Evolutionary conservation across 768 basidiomycete genomes (phyloP), one percentile per base, ranked within the genome.

Genomic region (Naganishia onofrii): DNA sequence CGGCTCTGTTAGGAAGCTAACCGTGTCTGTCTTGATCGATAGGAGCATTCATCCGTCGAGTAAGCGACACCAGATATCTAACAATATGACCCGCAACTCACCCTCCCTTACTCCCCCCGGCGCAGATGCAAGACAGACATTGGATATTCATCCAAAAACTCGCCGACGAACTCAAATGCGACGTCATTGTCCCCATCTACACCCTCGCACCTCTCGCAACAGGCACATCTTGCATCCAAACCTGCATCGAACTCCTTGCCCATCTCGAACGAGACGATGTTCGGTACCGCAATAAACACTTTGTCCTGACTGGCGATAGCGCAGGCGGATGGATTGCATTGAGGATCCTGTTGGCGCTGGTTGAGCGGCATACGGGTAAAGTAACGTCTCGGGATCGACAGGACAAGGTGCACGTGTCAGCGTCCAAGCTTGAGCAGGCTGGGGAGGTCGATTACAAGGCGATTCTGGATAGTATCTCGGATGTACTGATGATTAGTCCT

Each of bases 301-400:
- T 74, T 51, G 55, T 74, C 31, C 42, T 68, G 19, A 68, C 68
- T 67, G 74, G 74, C n/a, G 74, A 74, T 36, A 71, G 69, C 17
- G 71, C 74, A 2, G 74, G 74, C 21, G 74, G 74, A 2, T 74
- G 72, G 71, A 56, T 71, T 42, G 53, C 65, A 6, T 31, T 72
- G 17, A 28, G 70, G 32, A 17, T 72, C 4, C 19, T 72, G 19
- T 34, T 65, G 28, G 34, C 56, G 26, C 9, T 74, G 65, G 38
- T 51, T 4, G 68, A 63, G 46, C 36, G 46, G 17, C n/a, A 46
- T 4, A 29, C 38, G 42, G 56, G 57, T 4, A 63, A 63, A 29
- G 38, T 34, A 0, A 46, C 26, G 21, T 63, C 29, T 26, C 36
- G 42, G 7, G 31, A 48, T 63, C 32, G 57, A 23, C 6, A 63